phyloP scores from a whole-genome alignment of 2,329 filamentous ascomycete species.

The Calonectria naviculata region DNA sequence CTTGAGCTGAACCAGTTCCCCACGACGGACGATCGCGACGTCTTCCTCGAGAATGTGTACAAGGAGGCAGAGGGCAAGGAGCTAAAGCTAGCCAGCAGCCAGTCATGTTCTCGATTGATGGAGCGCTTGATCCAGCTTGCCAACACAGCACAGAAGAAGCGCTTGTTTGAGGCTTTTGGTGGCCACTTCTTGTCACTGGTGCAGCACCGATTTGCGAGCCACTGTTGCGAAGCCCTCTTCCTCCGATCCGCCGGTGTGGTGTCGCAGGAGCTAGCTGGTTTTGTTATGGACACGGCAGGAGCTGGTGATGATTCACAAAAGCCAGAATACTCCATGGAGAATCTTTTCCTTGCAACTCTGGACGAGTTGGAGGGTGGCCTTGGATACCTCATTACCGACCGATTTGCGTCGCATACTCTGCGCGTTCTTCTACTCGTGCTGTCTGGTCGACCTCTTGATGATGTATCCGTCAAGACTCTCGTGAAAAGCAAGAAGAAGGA shows the following conservation, averaged over 20 bases:
- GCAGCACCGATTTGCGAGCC: constrained; percentile 95
- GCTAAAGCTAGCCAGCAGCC: constrained; percentile 94
- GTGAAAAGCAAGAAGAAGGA: constrained; percentile 95
- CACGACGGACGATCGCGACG: constrained; percentile 75
- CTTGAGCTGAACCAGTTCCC: constrained; percentile 91
- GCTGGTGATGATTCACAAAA: constrained; percentile 55
- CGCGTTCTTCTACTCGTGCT: constrained; percentile 88
- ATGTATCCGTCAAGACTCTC: constrained; percentile 75
- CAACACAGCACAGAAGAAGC: constrained; percentile 83
- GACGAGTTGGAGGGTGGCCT: constrained; percentile 90
- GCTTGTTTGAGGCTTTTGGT: constrained; percentile 85
- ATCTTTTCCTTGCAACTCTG: constrained; percentile 83
- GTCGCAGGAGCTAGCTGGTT: constrained; percentile 74
- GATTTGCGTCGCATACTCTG: constrained; percentile 90
- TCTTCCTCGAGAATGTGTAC: constrained; percentile 86
- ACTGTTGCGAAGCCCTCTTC: constrained; percentile 96
- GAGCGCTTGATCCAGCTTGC: constrained; percentile 90
- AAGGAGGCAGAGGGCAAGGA: constrained; percentile 91
- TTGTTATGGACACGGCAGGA: constrained; percentile 55
- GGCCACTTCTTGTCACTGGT: constrained; percentile 90
- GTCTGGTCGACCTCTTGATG: constrained; percentile 83
- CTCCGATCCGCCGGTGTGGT: constrained; percentile 83
- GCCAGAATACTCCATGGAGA: constrained; percentile 78
- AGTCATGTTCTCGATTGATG: constrained; percentile 93
- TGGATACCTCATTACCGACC: constrained; percentile 85